A percentile compares a stretch with the other conserved stretches of the same genome.
Conservation (phyloP, 2,329 filamentous ascomycete species). For the Clonostachys chloroleuca region DNA sequence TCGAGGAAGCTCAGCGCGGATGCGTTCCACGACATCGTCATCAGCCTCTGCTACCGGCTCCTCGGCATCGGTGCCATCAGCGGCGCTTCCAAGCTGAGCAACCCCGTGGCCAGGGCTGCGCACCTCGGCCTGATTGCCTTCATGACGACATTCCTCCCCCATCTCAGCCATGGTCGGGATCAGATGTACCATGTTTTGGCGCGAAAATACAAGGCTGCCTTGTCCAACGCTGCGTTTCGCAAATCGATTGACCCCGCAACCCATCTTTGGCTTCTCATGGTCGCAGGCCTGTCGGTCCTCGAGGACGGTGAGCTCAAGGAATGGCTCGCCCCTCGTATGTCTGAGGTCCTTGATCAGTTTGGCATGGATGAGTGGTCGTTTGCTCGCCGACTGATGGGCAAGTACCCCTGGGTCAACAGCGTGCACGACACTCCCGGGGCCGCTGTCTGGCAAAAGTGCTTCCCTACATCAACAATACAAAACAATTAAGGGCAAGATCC, state of each 20-base stretch:
- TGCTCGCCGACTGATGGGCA: constrained; percentile 5
- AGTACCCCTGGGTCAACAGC: constrained; percentile 14
- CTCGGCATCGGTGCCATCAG: constrained; percentile 8
- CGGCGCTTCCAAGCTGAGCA: not conserved
- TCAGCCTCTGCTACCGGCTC: constrained; percentile 16
- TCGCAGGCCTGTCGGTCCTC: constrained; percentile 1
- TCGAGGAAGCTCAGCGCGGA: constrained; percentile 7
- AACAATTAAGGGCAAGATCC: too few species aligned
- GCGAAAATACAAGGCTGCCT: not conserved
- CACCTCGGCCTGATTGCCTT: constrained; percentile 18
- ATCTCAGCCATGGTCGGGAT: constrained; percentile 1
- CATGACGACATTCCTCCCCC: constrained; percentile 12
- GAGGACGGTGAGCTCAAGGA: not conserved
- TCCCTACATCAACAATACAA: not conserved
- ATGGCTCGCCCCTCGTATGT: constrained; percentile 2
- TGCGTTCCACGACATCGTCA: constrained; percentile 15
- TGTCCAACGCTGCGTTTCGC: constrained; percentile 4
- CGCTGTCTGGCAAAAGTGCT: constrained; percentile 3
- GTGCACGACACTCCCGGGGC: constrained; percentile 9
- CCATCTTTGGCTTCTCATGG: constrained; percentile 5
- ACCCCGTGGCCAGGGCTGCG: constrained; percentile 8
- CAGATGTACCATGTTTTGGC: constrained; percentile 5
- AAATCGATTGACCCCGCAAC: constrained; percentile 1
- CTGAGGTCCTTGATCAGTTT: not conserved
- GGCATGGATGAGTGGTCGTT: constrained; percentile 3